Evolutionary conservation across 768 basidiomycete genomes (phyloP).

Genomic region (Kwoniella sp.): DNA sequence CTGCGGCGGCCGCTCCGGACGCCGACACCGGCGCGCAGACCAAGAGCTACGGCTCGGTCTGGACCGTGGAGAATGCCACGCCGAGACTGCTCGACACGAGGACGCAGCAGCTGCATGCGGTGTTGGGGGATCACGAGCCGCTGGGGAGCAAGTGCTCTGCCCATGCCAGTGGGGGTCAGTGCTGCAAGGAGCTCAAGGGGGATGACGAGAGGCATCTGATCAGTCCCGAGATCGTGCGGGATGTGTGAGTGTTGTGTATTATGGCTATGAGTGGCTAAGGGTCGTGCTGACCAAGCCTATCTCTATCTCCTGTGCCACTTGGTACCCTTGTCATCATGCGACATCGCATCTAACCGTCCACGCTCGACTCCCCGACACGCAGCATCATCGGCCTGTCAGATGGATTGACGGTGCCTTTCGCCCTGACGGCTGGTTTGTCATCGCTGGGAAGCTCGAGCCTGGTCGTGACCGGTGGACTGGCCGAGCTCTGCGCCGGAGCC

Average conservation of each 20-base stretch:
- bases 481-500: slow-evolving; percentile 92
- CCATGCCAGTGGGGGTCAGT: slow-evolving; percentile 16
- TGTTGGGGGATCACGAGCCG: slow-evolving; percentile 13
- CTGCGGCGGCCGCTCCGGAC: neutral
- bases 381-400: slow-evolving; percentile 50
- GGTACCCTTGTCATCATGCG: neutral
- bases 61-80: slow-evolving; percentile 9
- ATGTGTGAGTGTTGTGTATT: slow-evolving; percentile 34
- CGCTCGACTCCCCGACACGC: neutral
- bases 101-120: slow-evolving; percentile 6
- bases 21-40: neutral
- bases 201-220: slow-evolving; percentile 44
- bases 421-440: slow-evolving; percentile 58
- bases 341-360: neutral
- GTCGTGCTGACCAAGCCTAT: neutral
- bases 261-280: too few relatives aligned
- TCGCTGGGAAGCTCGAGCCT: slow-evolving; percentile 73
- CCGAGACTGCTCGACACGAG: neutral
- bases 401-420: slow-evolving; percentile 49
- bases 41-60: slow-evolving; percentile 12
- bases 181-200: slow-evolving; percentile 38
- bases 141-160: slow-evolving; percentile 18
- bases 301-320: neutral
- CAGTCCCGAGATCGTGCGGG: slow-evolving; percentile 41
- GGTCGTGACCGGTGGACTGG: slow-evolving; percentile 90